Conservation (phyloP, 345 rosid genomes). For the Leavenworthia alabamica region DNA sequence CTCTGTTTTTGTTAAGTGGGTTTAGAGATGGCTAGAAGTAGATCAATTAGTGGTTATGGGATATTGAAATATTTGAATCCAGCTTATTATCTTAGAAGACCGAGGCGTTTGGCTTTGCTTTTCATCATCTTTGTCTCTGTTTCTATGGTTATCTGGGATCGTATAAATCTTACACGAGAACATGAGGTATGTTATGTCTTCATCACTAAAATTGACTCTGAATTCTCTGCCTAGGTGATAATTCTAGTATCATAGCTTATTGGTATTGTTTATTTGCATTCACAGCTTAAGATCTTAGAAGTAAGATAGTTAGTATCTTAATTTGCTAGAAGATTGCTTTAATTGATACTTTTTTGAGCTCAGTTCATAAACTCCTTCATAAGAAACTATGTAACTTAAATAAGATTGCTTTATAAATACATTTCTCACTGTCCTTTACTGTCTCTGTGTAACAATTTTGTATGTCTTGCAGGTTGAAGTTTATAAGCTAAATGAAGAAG, state of each 20-base stretch:
- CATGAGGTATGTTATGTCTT: conserved; percentile 46
- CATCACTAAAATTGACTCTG: neutral
- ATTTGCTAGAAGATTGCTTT: neutral
- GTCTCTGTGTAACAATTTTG: neutral
- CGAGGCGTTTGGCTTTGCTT: conserved; percentile 65
- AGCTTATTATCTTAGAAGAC: conserved; percentile 62
- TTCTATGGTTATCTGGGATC: conserved; percentile 75
- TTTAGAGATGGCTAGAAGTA: conserved; percentile 29
- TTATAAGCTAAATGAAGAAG: conserved; percentile 27
- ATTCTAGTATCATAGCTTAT: neutral
- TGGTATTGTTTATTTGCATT: neutral
- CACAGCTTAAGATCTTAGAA: neutral
- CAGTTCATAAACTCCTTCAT: neutral
- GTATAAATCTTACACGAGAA: conserved; percentile 65
- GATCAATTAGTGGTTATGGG: conserved; percentile 25
- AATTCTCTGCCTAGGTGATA: neutral
- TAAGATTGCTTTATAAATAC: too few relatives aligned
- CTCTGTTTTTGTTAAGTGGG: conserved; percentile 19
- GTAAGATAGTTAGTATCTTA: neutral
- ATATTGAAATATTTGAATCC: conserved; percentile 62
- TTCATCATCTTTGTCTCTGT: conserved; percentile 57
- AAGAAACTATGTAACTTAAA: neutral
- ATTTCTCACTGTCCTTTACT: neutral
- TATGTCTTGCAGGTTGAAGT: conserved; percentile 18
- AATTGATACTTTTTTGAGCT: neutral